These are phyloP conservation scores for Cladosporium austrohemisphaericum DNA, from an alignment of 2,329 filamentous ascomycete species.

Conservation along the genomic window DNA sequence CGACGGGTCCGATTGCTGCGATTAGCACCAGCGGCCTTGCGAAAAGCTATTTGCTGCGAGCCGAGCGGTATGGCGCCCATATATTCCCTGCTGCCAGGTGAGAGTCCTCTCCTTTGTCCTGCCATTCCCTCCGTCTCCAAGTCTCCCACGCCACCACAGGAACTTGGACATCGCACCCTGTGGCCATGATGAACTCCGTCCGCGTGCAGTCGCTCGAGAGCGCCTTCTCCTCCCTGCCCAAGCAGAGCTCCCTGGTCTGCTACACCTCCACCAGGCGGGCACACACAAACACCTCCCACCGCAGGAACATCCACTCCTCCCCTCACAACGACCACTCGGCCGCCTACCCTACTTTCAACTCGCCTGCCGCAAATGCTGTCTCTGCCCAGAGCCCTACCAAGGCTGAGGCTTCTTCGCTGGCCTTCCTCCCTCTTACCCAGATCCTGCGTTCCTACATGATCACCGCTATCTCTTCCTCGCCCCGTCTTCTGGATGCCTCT, in stretches of 20 bases:
- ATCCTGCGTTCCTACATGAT: constrained; percentile 68
- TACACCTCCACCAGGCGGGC: constrained; percentile 7
- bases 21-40: constrained; percentile 14
- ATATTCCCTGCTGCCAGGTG: constrained; percentile 8
- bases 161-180: neutral
- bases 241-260: neutral
- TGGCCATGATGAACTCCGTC: constrained; percentile 3
- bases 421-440: constrained; percentile 62
- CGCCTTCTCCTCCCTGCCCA: constrained; percentile 5
- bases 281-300: constrained; percentile 9
- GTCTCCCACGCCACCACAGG: neutral
- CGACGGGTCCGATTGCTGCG: constrained; percentile 12
- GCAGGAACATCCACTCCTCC: constrained; percentile 12
- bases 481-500: constrained; percentile 64
- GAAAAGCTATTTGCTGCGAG: constrained; percentile 3
- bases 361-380: constrained; percentile 8
- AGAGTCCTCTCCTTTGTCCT: constrained; percentile 6
- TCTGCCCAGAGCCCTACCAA: neutral
- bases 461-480: constrained; percentile 67
- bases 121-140: neutral
- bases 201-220: constrained; percentile 13
- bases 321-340: constrained; percentile 13
- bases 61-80: constrained; percentile 13
- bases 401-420: constrained; percentile 46
- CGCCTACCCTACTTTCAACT: constrained; percentile 13